Evolutionary conservation across 2,329 filamentous ascomycete species (phyloP), one percentile per base, ranked within the genome.

Genomic region (Ciborinia camelliae): DNA sequence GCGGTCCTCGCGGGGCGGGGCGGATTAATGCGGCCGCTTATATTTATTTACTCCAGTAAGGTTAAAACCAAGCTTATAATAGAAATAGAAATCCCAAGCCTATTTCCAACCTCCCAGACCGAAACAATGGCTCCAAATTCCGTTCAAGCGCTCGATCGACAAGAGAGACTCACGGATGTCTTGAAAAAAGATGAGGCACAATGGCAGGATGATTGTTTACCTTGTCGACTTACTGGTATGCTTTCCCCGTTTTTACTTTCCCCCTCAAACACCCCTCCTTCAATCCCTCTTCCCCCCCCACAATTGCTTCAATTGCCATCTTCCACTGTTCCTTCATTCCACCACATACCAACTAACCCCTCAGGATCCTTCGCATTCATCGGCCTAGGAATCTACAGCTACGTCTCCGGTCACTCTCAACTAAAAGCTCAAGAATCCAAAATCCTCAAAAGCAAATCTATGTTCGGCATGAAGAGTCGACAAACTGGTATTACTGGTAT

Each of bases 351-450:
- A 43, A 54, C 15, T 20, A 14, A 45, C 20, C 28, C 15, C 65
- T 57, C 71, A 93, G 90, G 90, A 52, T 88, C 89, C 73, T 83
- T 86, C 47, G 89, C 90, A 0, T 92, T 95, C 68, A 80, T 91
- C 64, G 89, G 89, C 1, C 84, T 94, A 20, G 90, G 87, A 4
- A 86, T 82, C 1, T 95, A 93, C 77, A 92, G 87, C 76, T 93
- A 92, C 77, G 80, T 86, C 67, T 90, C 89, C 3, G 91, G 91
- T 65, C 89, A 87, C 76, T 80, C 81, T 59, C 90, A 93, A 76
- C 84, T 95, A 37, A 82, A 86, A 71, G 81, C 82, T 71, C 88
- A 91, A 75, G 82, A 84, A 67, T 80, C 81, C n/a, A 77, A 79
- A 66, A 91, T 93, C 67, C 77, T 91, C 65, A 81, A 84, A 73